A percentile compares a stretch with the other conserved stretches of the same genome.
phyloP scores from a whole-genome alignment of 2,329 filamentous ascomycete species.

The Corniculantispora saksenae region DNA sequence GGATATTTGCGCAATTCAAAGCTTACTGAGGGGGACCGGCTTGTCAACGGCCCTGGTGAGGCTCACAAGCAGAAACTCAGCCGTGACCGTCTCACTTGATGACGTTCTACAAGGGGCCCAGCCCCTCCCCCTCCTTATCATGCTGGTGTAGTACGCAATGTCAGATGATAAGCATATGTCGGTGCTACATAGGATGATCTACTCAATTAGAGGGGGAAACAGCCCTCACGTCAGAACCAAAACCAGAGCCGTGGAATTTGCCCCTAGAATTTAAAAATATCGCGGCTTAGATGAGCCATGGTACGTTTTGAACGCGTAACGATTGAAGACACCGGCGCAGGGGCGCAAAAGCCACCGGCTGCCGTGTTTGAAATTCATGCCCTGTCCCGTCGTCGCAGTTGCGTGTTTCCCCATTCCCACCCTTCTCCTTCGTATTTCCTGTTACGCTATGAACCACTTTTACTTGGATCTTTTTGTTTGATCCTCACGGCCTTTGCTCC shows the following conservation, averaged over 20 bases:
- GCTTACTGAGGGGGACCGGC: neutral
- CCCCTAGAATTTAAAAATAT: neutral
- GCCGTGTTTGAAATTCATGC: neutral
- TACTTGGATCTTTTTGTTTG: neutral
- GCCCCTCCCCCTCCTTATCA: neutral
- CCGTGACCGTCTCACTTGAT: neutral
- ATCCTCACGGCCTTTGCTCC: neutral
- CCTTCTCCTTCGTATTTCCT: neutral
- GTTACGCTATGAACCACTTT: neutral
- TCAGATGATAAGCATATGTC: neutral
- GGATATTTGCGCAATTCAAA: neutral
- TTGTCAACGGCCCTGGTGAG: neutral
- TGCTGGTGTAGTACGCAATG: neutral
- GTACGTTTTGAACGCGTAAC: neutral
- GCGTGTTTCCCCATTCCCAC: neutral
- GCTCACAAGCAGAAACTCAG: neutral
- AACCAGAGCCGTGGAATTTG: neutral
- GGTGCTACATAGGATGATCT: neutral
- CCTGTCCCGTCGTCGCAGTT: neutral
- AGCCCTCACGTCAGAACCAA: constrained; percentile 17
- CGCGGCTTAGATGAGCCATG: neutral
- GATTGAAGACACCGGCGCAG: neutral
- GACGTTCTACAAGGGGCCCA: neutral
- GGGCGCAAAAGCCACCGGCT: neutral
- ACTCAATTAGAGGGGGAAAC: neutral